Conservation (phyloP, 805 yeast species). For the Helenozyma baotianmanensis region DNA sequence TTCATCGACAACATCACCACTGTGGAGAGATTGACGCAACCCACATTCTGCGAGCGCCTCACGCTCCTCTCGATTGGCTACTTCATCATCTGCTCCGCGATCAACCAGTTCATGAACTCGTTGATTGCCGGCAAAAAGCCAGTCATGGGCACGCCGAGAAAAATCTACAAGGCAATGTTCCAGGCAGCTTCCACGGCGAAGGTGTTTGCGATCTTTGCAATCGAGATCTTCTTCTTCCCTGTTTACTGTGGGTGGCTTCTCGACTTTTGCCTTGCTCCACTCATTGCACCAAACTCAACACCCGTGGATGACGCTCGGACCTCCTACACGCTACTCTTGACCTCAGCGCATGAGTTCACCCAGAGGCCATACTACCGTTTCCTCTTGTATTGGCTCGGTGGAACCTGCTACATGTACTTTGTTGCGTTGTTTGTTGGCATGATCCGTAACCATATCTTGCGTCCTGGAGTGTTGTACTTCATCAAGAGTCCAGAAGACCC, state of each 20-base stretch:
- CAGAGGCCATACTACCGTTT: constrained; percentile 17
- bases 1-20: not conserved
- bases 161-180: constrained; percentile 47
- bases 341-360: constrained; percentile 17
- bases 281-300: constrained; percentile 23
- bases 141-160: constrained; percentile 46
- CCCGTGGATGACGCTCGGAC: constrained; percentile 3
- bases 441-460: constrained; percentile 64
- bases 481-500: constrained; percentile 95
- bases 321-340: constrained; percentile 18
- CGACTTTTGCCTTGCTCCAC: constrained; percentile 63
- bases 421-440: constrained; percentile 85
- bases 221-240: constrained; percentile 85
- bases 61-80: constrained; percentile 35
- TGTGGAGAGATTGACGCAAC: constrained; percentile 13
- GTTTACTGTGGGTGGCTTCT: constrained; percentile 76
- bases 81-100: constrained; percentile 17
- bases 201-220: constrained; percentile 66
- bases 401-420: constrained; percentile 82
- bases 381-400: constrained; percentile 55
- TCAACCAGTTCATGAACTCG: constrained; percentile 27
- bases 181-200: constrained; percentile 61
- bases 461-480: constrained; percentile 88
- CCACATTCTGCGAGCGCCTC: constrained; percentile 33
- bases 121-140: constrained; percentile 38